Conservation (phyloP, 495 filamentous ascomycete genomes). For the Amorphotheca resinae region DNA sequence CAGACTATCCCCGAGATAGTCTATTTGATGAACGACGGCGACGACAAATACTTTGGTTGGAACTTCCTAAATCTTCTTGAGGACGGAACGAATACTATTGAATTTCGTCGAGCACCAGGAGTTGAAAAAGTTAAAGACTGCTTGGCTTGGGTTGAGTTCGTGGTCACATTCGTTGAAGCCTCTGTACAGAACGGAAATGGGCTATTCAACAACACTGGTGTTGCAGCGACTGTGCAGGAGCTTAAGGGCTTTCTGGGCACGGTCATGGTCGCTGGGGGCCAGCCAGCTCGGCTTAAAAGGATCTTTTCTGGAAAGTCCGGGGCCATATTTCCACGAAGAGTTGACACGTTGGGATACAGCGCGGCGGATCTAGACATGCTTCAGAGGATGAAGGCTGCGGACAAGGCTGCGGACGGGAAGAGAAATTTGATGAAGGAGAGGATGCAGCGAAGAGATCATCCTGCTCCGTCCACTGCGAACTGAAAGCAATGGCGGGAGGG, state of each 20-base stretch:
- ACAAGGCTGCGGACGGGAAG: not conserved
- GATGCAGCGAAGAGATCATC: constrained; percentile 1
- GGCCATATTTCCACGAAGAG: constrained; percentile 1
- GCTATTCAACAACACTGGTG: not conserved
- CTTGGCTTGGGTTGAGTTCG: constrained; percentile 6
- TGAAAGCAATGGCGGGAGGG: not conserved
- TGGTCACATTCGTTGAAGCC: constrained; percentile 2
- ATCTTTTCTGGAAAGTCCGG: constrained; percentile 4
- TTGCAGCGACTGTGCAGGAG: constrained; percentile 1
- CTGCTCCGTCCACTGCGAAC: not conserved
- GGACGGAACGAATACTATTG: not conserved
- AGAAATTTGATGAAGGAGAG: constrained; percentile 3
- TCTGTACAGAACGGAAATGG: constrained; percentile 1
- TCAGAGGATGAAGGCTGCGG: not conserved
- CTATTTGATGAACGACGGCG: constrained; percentile 1
- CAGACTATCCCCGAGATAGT: constrained; percentile 1
- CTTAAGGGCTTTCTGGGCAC: not conserved
- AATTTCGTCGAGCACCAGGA: constrained; percentile 4
- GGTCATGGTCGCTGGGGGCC: constrained; percentile 1
- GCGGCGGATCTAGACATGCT: not conserved
- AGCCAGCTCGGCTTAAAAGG: constrained; percentile 1
- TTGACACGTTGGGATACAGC: constrained; percentile 5
- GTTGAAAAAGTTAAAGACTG: not conserved
- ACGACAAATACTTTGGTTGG: constrained; percentile 6
- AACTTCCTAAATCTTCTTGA: constrained; percentile 2